phyloP scores from a whole-genome alignment of 1,284 basidiomycete genomes.

The Ceratobasidium theobromae region DNA sequence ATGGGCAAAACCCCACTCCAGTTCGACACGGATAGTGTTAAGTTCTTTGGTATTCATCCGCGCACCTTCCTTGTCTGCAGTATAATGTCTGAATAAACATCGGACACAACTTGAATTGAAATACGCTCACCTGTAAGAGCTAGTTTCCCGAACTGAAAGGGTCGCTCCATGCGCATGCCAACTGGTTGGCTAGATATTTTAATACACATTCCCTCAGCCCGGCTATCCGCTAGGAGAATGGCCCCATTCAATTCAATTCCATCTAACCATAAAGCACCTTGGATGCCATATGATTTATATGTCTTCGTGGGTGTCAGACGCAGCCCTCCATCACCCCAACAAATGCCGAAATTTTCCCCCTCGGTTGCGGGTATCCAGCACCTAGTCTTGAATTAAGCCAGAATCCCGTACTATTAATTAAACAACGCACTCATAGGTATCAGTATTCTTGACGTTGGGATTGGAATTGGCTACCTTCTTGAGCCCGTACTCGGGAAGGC shows the following conservation, averaged over 20 bases:
- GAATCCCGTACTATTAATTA: too few relatives aligned
- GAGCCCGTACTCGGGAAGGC: neutral
- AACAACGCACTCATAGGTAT: too few relatives aligned
- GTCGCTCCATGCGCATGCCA: neutral
- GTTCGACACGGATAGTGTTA: neutral
- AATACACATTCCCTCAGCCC: neutral
- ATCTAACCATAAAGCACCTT: too few relatives aligned
- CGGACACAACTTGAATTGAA: neutral
- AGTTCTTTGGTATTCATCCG: neutral
- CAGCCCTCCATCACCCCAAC: too few relatives aligned
- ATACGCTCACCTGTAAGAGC: neutral
- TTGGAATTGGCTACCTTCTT: too few relatives aligned
- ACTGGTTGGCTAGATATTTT: neutral
- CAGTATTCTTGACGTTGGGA: too few relatives aligned
- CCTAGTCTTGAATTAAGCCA: neutral
- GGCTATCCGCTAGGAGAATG: too few relatives aligned
- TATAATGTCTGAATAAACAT: neutral
- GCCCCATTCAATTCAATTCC: too few relatives aligned
- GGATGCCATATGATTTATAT: too few relatives aligned
- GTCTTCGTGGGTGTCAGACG: too few relatives aligned
- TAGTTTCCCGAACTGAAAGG: neutral
- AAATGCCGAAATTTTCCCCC: neutral
- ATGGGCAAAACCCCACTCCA: neutral
- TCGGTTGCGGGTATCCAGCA: conserved; percentile 23
- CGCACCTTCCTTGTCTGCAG: neutral